Conservation (phyloP, 148 eudicot genomes). For the Cornus florida region DNA sequence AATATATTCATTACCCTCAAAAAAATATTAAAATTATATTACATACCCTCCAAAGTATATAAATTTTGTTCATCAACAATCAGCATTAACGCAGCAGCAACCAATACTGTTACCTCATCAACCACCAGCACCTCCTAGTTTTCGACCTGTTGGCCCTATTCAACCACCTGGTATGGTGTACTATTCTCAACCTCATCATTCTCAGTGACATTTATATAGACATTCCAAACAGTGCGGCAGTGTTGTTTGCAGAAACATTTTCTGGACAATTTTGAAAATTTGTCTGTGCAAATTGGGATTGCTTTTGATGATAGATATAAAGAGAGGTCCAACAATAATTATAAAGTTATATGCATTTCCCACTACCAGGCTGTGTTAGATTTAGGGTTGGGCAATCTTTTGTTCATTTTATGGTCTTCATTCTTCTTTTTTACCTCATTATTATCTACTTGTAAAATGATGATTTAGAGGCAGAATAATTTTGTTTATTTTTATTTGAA, state of each 20-base stretch:
- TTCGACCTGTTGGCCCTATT: constrained; percentile 47
- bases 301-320: background rate
- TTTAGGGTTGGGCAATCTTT: background rate
- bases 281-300: constrained; percentile 6
- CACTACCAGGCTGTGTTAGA: background rate
- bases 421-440: background rate
- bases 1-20: too few relatives aligned
- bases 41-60: too few relatives aligned
- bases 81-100: constrained; percentile 39
- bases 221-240: background rate
- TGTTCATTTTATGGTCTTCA: background rate
- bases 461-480: background rate
- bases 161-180: constrained; percentile 83
- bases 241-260: background rate
- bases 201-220: constrained; percentile 34
- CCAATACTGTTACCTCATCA: constrained; percentile 44
- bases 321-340: background rate
- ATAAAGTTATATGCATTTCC: background rate
- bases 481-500: background rate
- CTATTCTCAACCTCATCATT: constrained; percentile 61
- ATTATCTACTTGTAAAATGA: constrained; percentile 1
- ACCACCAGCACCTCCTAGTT: constrained; percentile 61
- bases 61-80: constrained; percentile 47
- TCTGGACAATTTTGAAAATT: background rate
- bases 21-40: too few relatives aligned